phyloP scores from a whole-genome alignment of 306 rosid genomes.

The Cicer cuneatum region DNA sequence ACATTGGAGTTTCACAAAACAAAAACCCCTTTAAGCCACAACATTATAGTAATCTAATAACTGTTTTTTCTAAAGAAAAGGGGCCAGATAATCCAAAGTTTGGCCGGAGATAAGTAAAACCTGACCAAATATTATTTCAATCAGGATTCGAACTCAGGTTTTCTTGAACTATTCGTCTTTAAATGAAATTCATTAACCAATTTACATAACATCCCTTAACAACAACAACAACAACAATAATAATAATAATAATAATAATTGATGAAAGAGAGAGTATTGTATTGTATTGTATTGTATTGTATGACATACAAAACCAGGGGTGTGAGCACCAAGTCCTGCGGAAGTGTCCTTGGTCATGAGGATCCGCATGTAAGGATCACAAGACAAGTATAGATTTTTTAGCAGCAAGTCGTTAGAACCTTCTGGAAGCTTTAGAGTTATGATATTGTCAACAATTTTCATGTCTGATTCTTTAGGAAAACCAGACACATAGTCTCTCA shows the following conservation, averaged over 20 bases:
- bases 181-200: too few species aligned
- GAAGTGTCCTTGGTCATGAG: conserved; percentile 30
- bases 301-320: conserved; percentile 40
- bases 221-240: too few species aligned
- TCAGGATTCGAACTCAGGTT: too few species aligned
- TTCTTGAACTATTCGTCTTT: too few species aligned
- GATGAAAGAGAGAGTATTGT: not conserved
- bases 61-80: not conserved
- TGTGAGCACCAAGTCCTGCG: not conserved
- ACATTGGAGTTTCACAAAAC: not conserved
- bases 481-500: conserved; percentile 45
- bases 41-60: not conserved
- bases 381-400: conserved; percentile 65
- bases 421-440: conserved; percentile 43
- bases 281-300: not conserved
- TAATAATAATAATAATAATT: not conserved
- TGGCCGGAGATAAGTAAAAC: too few species aligned
- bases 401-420: conserved; percentile 53
- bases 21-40: not conserved
- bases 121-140: too few species aligned
- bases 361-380: conserved; percentile 59
- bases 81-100: too few species aligned
- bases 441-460: conserved; percentile 26
- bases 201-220: too few species aligned
- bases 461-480: conserved; percentile 51